A percentile compares a stretch with the other conserved stretches of the same genome.
These are phyloP conservation scores for Haematococcus sp. DNA, from an alignment of 139 green algal species.

Conservation along the genomic window DNA sequence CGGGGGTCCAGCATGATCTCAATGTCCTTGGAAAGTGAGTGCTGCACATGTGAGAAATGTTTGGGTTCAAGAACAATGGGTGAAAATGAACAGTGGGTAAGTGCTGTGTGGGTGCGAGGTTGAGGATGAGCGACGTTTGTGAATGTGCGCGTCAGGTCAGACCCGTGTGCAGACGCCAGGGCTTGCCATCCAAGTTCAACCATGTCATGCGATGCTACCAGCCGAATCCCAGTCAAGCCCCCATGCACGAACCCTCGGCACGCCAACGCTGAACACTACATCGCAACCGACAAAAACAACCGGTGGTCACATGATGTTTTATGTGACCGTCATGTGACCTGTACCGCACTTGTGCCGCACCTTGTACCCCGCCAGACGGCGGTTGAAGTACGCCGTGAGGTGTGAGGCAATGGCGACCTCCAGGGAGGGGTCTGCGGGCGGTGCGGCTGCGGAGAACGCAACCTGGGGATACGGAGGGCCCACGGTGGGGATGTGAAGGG, in stretches of 20 bases:
- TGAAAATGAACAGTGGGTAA: neutral
- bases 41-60: neutral
- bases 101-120: neutral
- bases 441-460: constrained; percentile 10
- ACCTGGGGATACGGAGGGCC: constrained; percentile 20
- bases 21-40: constrained; percentile 57
- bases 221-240: too few relatives aligned
- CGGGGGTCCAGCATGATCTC: constrained; percentile 57
- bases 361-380: constrained; percentile 27
- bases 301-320: too few relatives aligned
- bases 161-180: too few relatives aligned
- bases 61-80: neutral
- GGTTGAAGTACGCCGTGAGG: constrained; percentile 52
- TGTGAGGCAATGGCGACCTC: constrained; percentile 55
- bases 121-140: neutral
- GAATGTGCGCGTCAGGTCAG: too few relatives aligned
- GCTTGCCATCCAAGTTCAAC: too few relatives aligned
- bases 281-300: too few relatives aligned
- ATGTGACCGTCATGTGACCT: too few relatives aligned
- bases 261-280: too few relatives aligned
- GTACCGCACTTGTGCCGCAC: neutral
- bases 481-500: too few relatives aligned
- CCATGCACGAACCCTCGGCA: too few relatives aligned
- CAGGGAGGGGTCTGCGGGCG: constrained; percentile 13
- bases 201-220: too few relatives aligned